These are phyloP conservation scores for Populus tremula DNA, from an alignment of 345 rosid genomes.

Conservation along the genomic window DNA sequence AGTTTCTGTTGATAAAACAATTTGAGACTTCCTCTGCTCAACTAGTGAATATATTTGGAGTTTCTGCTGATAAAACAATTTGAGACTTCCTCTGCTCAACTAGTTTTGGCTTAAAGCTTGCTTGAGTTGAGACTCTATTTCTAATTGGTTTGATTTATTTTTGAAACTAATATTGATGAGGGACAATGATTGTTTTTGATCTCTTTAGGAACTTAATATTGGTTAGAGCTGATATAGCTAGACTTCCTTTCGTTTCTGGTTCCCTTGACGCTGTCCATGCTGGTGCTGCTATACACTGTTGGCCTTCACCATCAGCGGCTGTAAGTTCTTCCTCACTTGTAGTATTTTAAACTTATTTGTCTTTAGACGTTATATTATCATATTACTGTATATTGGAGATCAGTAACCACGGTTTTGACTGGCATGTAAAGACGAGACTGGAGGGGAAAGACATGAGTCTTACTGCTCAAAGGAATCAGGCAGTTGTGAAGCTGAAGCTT, in stretches of 20 bases:
- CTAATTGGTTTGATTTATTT: conserved; percentile 2
- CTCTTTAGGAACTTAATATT: conserved; percentile 55
- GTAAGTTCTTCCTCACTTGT: conserved; percentile 37
- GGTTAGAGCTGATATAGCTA: conserved; percentile 86
- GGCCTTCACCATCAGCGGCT: conserved; percentile 86
- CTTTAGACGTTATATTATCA: background rate
- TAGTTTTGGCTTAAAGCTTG: background rate
- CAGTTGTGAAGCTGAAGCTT: conserved; percentile 2
- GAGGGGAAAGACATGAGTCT: background rate
- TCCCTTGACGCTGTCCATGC: conserved; percentile 87
- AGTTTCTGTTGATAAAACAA: background rate
- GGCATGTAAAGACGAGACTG: background rate
- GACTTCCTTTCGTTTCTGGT: conserved; percentile 73
- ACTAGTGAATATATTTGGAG: background rate
- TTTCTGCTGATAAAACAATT: background rate
- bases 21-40: conserved; percentile 3
- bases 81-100: background rate
- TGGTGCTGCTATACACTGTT: conserved; percentile 89
- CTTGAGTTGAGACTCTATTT: background rate
- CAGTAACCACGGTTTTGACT: background rate
- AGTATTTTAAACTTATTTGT: background rate
- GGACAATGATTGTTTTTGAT: background rate
- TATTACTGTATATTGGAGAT: background rate
- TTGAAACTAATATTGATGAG: background rate
- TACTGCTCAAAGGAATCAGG: background rate